These are phyloP conservation scores for Chaetomium fimeti DNA, from an alignment of 495 filamentous ascomycete genomes.

Conservation along the genomic window DNA sequence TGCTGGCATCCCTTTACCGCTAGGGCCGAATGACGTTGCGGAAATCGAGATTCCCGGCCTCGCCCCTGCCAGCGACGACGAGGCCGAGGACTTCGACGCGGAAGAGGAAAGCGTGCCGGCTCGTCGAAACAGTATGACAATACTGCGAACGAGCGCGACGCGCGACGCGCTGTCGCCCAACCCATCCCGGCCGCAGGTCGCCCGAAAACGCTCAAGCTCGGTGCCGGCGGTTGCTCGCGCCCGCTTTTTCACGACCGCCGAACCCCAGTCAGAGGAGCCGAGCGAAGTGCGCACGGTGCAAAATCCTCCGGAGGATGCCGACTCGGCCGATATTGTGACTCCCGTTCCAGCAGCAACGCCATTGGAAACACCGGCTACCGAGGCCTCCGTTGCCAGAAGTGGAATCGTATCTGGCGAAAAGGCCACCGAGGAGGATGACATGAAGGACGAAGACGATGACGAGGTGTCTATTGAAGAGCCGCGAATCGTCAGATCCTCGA, in stretches of 20 bases:
- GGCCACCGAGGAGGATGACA: constrained; percentile 28
- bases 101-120: constrained; percentile 28
- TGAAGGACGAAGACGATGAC: constrained; percentile 39
- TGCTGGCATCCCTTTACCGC: constrained; percentile 60
- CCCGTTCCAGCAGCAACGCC: background rate
- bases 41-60: constrained; percentile 73
- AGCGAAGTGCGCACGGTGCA: background rate
- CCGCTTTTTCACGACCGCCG: constrained; percentile 25
- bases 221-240: constrained; percentile 44
- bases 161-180: constrained; percentile 36
- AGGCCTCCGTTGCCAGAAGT: background rate
- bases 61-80: constrained; percentile 57
- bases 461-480: constrained; percentile 53
- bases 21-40: constrained; percentile 64
- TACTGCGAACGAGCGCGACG: constrained; percentile 35
- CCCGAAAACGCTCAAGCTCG: constrained; percentile 56
- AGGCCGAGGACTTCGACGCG: constrained; percentile 53
- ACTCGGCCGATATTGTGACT: background rate
- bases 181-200: constrained; percentile 33
- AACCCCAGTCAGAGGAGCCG: constrained; percentile 9
- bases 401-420: background rate
- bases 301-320: background rate
- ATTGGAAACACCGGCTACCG: background rate
- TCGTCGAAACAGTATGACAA: constrained; percentile 64
- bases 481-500: constrained; percentile 54